phyloP scores from a whole-genome alignment of 345 rosid species.

The Gossypium longicalyx region DNA sequence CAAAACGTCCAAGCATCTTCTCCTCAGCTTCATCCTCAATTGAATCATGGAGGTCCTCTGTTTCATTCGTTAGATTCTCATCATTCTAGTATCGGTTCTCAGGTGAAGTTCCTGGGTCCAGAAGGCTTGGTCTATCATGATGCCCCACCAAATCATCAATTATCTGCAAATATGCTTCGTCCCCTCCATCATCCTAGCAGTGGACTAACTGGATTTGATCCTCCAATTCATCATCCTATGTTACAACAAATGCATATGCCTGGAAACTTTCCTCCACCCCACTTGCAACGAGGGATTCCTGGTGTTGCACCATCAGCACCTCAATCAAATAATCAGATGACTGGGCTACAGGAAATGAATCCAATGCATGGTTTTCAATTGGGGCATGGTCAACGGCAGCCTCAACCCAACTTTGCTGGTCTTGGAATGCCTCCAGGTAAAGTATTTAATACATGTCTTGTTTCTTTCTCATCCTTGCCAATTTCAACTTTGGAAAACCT shows the following conservation, averaged over 20 bases:
- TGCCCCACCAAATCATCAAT: conserved; percentile 47
- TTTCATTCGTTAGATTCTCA: conserved; percentile 58
- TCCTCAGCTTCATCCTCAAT: conserved; percentile 48
- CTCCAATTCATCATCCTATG: conserved; percentile 48
- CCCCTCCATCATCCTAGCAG: conserved; percentile 55
- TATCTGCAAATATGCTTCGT: conserved; percentile 48
- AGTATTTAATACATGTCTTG: neutral
- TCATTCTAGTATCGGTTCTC: conserved; percentile 53
- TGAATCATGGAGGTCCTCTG: conserved; percentile 50
- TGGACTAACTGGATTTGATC: conserved; percentile 59
- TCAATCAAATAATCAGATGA: conserved; percentile 51
- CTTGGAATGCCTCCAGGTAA: conserved; percentile 46
- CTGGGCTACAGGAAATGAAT: conserved; percentile 53
- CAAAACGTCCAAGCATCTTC: conserved; percentile 40
- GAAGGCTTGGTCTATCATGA: conserved; percentile 56
- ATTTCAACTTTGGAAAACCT: neutral
- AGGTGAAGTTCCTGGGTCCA: conserved; percentile 49
- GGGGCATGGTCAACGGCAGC: conserved; percentile 57
- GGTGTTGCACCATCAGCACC: conserved; percentile 42
- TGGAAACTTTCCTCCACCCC: conserved; percentile 57
- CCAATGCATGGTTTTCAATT: conserved; percentile 62
- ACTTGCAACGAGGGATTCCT: conserved; percentile 51
- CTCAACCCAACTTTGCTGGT: conserved; percentile 52
- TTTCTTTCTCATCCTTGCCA: neutral
- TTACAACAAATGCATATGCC: conserved; percentile 65